Evolutionary conservation across 148 eudicot genomes (phyloP).

Genomic region (Suaeda aralocaspica): DNA sequence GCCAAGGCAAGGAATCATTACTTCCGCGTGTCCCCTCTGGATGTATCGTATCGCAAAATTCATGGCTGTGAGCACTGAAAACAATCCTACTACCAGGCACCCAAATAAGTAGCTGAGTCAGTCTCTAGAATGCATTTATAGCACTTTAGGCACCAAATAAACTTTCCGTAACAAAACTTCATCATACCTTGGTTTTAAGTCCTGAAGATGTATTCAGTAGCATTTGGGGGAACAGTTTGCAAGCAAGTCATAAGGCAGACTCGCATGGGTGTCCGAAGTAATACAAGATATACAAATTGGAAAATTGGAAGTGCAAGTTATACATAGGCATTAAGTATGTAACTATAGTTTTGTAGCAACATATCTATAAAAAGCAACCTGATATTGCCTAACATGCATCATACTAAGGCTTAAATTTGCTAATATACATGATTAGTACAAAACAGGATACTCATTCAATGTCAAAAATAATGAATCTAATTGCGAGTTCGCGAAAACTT

Average conservation of each 20-base stretch:
- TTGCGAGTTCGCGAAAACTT: background rate
- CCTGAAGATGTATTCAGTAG: conserved; percentile 21
- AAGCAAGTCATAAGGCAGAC: conserved; percentile 22
- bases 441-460: background rate
- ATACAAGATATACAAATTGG: background rate
- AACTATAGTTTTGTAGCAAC: background rate
- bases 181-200: conserved; percentile 19
- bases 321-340: background rate
- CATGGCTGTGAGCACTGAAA: conserved; percentile 19
- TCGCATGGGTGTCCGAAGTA: background rate
- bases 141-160: background rate
- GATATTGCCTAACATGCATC: background rate
- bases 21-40: conserved; percentile 23
- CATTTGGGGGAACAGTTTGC: conserved; percentile 22
- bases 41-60: conserved; percentile 17
- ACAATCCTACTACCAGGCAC: conserved; percentile 17
- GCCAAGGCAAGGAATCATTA: conserved; percentile 19
- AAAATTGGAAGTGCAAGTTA: background rate
- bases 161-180: background rate
- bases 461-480: background rate
- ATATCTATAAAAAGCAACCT: background rate
- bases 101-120: conserved; percentile 4
- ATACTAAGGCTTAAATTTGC: background rate
- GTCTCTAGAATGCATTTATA: background rate
- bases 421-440: background rate